These are phyloP conservation scores for Dioszegia crocea DNA, from an alignment of 768 basidiomycete species.

Conservation along the genomic window DNA sequence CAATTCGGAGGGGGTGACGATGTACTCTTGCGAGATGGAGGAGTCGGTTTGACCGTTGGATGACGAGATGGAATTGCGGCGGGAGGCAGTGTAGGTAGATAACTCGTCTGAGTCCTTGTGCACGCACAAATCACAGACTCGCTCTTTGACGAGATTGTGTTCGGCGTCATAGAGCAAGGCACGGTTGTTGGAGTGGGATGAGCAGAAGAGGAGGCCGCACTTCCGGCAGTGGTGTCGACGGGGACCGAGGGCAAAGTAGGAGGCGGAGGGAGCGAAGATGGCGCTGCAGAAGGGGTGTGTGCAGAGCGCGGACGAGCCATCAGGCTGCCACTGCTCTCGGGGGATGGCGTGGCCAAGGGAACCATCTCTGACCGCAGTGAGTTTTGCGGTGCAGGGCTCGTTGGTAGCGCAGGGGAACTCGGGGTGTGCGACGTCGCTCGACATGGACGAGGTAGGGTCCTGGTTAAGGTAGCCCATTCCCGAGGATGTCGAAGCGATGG, in stretches of 20 bases:
- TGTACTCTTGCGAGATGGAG: constrained; percentile 9
- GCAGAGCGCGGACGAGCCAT: constrained; percentile 33
- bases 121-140: constrained; percentile 40
- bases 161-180: constrained; percentile 15
- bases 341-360: constrained; percentile 5
- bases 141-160: constrained; percentile 14
- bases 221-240: constrained; percentile 41
- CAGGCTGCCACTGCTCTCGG: constrained; percentile 32
- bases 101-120: constrained; percentile 4
- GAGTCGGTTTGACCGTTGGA: constrained; percentile 1
- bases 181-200: constrained; percentile 24
- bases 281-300: constrained; percentile 31
- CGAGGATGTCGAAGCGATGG: constrained; percentile 27
- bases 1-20: constrained; percentile 23
- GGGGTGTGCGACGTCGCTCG: constrained; percentile 8
- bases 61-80: constrained; percentile 1
- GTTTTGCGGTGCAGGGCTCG: neutral
- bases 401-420: neutral
- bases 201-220: constrained; percentile 38
- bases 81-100: neutral
- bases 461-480: constrained; percentile 26
- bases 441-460: constrained; percentile 12
- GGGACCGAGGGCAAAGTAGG: constrained; percentile 30
- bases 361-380: neutral
- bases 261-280: constrained; percentile 28